These are phyloP conservation scores for Draba incana DNA, from an alignment of 345 rosid genomes.

Conservation along the genomic window DNA sequence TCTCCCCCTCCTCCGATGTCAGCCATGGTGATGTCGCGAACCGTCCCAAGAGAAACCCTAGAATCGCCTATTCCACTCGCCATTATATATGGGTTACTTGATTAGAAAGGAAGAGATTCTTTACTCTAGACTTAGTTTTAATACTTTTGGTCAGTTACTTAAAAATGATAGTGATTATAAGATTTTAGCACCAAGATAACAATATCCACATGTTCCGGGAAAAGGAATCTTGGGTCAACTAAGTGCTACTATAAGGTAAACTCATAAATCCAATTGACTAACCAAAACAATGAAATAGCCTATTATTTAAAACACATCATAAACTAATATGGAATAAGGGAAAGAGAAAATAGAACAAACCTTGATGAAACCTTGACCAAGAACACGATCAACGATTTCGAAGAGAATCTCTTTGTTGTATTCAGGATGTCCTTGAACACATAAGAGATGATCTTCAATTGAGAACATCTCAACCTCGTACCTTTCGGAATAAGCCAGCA, in stretches of 20 bases:
- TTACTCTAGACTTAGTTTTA: too few relatives aligned
- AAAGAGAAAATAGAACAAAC: constrained; percentile 40
- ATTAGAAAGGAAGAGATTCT: too few relatives aligned
- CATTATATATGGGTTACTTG: too few relatives aligned
- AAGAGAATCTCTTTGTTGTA: constrained; percentile 77
- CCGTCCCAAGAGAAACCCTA: too few relatives aligned
- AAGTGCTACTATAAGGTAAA: neutral
- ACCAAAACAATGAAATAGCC: neutral
- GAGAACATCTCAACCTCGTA: constrained; percentile 78
- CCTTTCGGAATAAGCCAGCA: constrained; percentile 75
- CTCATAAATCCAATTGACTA: neutral
- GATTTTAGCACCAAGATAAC: neutral
- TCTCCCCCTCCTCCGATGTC: too few relatives aligned
- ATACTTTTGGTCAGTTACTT: too few relatives aligned
- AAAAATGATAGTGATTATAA: neutral
- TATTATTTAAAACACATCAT: too few relatives aligned
- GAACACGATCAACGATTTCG: constrained; percentile 78
- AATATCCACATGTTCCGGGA: constrained; percentile 7
- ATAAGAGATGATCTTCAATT: constrained; percentile 64
- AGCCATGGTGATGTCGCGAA: too few relatives aligned
- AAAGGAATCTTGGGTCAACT: neutral
- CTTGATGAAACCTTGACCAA: constrained; percentile 52
- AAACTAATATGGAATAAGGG: neutral
- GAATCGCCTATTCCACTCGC: too few relatives aligned
- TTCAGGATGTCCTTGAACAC: constrained; percentile 97